These are phyloP conservation scores for Fomitopsis pinicola DNA, from an alignment of 1,284 basidiomycete genomes.

Conservation along the genomic window DNA sequence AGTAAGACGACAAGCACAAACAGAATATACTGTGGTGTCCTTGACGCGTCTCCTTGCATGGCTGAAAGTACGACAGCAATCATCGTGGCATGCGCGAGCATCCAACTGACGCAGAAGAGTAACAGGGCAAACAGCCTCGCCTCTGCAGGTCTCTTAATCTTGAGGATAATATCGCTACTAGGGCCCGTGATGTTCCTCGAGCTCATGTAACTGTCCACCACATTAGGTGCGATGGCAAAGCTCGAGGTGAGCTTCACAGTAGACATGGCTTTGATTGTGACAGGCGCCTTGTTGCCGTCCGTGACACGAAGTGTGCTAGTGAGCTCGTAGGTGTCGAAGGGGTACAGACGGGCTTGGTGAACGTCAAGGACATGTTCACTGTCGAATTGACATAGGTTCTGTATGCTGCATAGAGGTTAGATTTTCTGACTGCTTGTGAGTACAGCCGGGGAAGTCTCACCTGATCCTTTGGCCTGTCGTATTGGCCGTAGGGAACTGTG, in stretches of 20 bases:
- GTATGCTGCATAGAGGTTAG: constrained; percentile 35
- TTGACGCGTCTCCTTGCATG: constrained; percentile 26
- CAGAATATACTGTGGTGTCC: constrained; percentile 35
- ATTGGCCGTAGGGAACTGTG: constrained; percentile 37
- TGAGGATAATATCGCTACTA: constrained; percentile 43
- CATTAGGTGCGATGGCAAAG: constrained; percentile 40
- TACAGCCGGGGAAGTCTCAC: constrained; percentile 23
- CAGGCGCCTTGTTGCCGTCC: constrained; percentile 30
- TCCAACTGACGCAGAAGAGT: constrained; percentile 48
- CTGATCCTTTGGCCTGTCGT: constrained; percentile 36
- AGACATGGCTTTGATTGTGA: constrained; percentile 41
- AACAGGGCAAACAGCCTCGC: constrained; percentile 42
- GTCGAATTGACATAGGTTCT: constrained; percentile 54
- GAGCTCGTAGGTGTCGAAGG: constrained; percentile 53
- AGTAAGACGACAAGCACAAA: constrained; percentile 40
- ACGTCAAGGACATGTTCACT: constrained; percentile 56
- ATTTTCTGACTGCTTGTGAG: too few species aligned
- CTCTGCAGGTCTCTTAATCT: constrained; percentile 39
- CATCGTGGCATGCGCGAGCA: constrained; percentile 46
- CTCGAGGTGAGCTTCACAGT: constrained; percentile 44
- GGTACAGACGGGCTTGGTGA: constrained; percentile 48
- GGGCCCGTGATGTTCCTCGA: constrained; percentile 24
- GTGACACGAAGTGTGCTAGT: constrained; percentile 43
- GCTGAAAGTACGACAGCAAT: constrained; percentile 42
- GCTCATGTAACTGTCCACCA: constrained; percentile 35